Evolutionary conservation across 805 yeast genomes (phyloP), one percentile per base, ranked within the genome.

Genomic region (Pichia californica): DNA sequence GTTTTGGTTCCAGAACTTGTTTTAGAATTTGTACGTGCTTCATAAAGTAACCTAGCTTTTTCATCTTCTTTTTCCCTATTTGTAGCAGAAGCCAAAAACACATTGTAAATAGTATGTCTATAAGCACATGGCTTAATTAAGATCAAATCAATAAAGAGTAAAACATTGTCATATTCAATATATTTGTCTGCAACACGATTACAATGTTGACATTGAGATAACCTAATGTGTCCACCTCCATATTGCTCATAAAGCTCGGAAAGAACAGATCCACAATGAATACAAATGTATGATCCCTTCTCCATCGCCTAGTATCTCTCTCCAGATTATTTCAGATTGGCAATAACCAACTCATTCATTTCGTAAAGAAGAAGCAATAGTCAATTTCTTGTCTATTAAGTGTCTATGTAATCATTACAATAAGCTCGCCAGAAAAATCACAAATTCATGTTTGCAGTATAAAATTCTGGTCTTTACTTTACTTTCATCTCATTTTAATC

Each of bases 51-150:
- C 14, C 16, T 26, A 11, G 30, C 41, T 15, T 38, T 32, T 35
- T 44, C 47, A 18, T 23, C 39, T 21, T 27, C 31, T 20, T 25
- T 30, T 34, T 23, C 33, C 7, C 15, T 34, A 28, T n/a, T n/a
- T n/a, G 15, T 30, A 5, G 27, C 7, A 19, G 33, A 20, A 11
- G 44, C 39, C 15, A 38, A 31, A 14, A 78, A 65, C 10, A 76
- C 65, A 56, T 91, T 93, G 67, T 77, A 91, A 3, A 89, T 86
- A 41, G 91, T 64, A 61, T 93, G 99, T 36, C 93, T 73, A 52
- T 82, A 85, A 0, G 91, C 98, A 52, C 83, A 94, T 3, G 93
- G 88, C 55, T 89, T 87, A 52, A 93, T 65, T 11, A 93, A 71
- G 42, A 93, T 64, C 36, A 91, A 70, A 55, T 93, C 98, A 19